Evolutionary conservation across 1,284 basidiomycete genomes (phyloP).

Genomic region (Athelia psychrophila): DNA sequence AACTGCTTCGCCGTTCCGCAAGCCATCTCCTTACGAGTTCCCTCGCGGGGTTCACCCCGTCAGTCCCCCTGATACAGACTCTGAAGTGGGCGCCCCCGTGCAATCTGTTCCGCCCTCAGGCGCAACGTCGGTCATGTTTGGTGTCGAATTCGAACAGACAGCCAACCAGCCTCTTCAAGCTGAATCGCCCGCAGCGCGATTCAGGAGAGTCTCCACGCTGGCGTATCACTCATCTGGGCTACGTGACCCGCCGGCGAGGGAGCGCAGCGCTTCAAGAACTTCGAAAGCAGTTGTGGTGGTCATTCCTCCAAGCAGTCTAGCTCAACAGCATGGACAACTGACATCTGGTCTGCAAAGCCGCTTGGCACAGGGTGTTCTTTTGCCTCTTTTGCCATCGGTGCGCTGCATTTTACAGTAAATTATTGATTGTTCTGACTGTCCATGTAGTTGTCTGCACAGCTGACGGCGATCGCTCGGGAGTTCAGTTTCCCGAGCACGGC

Average conservation of each 20-base stretch:
- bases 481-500: slow-evolving; percentile 75
- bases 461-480: slow-evolving; percentile 74
- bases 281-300: slow-evolving; percentile 65
- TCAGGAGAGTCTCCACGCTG: slow-evolving; percentile 48
- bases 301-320: slow-evolving; percentile 58
- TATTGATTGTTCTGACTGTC: background rate
- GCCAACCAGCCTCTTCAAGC: slow-evolving; percentile 10
- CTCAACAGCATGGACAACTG: slow-evolving; percentile 60
- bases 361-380: slow-evolving; percentile 63
- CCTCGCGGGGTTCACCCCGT: slow-evolving; percentile 38
- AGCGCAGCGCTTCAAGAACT: slow-evolving; percentile 41
- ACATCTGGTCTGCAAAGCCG: slow-evolving; percentile 53
- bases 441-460: slow-evolving; percentile 67
- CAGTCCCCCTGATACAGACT: slow-evolving; percentile 55
- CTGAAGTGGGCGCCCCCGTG: slow-evolving; percentile 27
- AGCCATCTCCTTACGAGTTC: slow-evolving; percentile 47
- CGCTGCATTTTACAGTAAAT: slow-evolving; percentile 21
- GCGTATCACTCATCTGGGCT: slow-evolving; percentile 53
- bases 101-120: slow-evolving; percentile 11
- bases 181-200: slow-evolving; percentile 32
- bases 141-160: slow-evolving; percentile 10
- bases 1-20: slow-evolving; percentile 43
- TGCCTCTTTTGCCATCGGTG: slow-evolving; percentile 76
- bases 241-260: slow-evolving; percentile 47
- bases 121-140: slow-evolving; percentile 10